phyloP scores from a whole-genome alignment of 1,139 yeast species.

The Martiniozyma asiatica region DNA sequence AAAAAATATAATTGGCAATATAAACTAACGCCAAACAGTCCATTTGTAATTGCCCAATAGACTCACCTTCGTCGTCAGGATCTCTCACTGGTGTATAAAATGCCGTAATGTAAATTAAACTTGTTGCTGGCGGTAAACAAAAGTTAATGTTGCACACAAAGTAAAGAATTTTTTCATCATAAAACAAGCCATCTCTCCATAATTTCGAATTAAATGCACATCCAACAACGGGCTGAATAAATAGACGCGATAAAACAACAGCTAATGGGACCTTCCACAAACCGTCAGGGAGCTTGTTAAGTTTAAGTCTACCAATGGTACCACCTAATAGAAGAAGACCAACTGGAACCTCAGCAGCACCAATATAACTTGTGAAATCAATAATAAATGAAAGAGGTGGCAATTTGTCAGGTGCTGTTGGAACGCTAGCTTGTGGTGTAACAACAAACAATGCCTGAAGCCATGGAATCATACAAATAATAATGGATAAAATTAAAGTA shows the following conservation, averaged over 20 bases:
- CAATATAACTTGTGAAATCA: conserved; percentile 69
- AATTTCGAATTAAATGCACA: conserved; percentile 42
- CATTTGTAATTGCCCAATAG: conserved; percentile 66
- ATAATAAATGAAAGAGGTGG: conserved; percentile 79
- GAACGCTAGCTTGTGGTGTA: conserved; percentile 28
- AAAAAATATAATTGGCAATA: conserved; percentile 52
- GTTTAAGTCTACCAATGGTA: conserved; percentile 61
- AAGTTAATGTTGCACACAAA: conserved; percentile 67
- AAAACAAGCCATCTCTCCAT: conserved; percentile 36
- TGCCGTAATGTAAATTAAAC: conserved; percentile 74
- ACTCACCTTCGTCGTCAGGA: conserved; percentile 39
- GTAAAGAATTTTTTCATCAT: conserved; percentile 43
- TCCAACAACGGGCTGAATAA: conserved; percentile 51
- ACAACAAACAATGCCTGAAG: conserved; percentile 65
- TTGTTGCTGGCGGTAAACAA: conserved; percentile 80
- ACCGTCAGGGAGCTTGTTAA: conserved; percentile 50
- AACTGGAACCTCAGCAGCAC: conserved; percentile 80
- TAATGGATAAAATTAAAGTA: conserved; percentile 8
- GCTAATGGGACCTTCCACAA: conserved; percentile 52
- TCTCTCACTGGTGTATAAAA: conserved; percentile 66
- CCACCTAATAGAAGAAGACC: conserved; percentile 79
- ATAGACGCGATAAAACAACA: conserved; percentile 34
- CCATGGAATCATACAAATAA: conserved; percentile 66
- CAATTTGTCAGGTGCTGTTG: conserved; percentile 67
- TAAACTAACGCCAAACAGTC: conserved; percentile 70